Base-by-base conservation (phyloP, 768 basidiomycete species). In the Myochromella boudieri region DNA sequence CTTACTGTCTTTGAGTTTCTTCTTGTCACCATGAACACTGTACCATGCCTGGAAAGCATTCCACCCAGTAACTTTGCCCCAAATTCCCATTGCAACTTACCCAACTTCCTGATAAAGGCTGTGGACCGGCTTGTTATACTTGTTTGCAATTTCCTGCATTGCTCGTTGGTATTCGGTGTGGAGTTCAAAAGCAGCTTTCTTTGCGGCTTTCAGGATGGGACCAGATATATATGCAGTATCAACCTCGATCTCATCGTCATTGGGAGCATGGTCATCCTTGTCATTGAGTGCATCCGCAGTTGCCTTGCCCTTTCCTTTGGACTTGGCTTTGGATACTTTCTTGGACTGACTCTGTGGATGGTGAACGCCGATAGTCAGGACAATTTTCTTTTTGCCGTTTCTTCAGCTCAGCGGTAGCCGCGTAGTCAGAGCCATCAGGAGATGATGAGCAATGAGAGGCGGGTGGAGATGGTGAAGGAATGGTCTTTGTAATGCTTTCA, bases 11-110 rank as follows among this genome's bases (percentile, higher is more conserved):
- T 44, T 44, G 3, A 10, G 14, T 22, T 25, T 44, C 6, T 24
- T 44, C 12, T 22, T 7, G 6, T 33, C 21, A 12, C 43, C 34
- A 36, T 44, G 31, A 20, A 44, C 43, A 32, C 24, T 18, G 8
- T 44, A 44, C 18, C 24, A 26, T 25, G 32, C 32, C 34, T 44
- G 43, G 24, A 34, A 44, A 6, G 43, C 33, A 12, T 44, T 44
- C 43, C 43, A 44, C 9, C 31, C 6, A 25, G 34, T 44, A 21
- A 44, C 22, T 24, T 34, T 8, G n/a, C 26, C 22, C 20, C 21
- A 12, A 1, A 18, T 20, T 18, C 24, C 17, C 10, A n/a, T 14
- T 2, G 36, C 20, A 3, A 20, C 31, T 37, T 44, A 33, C 24
- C 43, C 43, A 12, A 44, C 25, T 5, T n/a, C 22, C 9, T 44